Conservation (phyloP, 352 stramenopile species). For the Phytophthora crassamura region DNA sequence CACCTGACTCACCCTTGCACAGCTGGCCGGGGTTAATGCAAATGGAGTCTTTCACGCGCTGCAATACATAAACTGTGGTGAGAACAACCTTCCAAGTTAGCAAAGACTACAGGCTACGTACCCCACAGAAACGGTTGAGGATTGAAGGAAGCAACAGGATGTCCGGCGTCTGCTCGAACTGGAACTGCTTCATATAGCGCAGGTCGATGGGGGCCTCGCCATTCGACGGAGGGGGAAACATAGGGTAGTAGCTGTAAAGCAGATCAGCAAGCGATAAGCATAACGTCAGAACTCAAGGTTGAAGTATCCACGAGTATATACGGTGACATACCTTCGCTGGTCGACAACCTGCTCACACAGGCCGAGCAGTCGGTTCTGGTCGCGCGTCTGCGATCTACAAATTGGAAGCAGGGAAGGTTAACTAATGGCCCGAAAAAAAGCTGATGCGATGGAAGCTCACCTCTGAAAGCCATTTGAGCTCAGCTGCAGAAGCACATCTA, state of each 20-base stretch:
- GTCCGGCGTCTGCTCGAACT: slow-evolving; percentile 94
- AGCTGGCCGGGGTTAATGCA: slow-evolving; percentile 96
- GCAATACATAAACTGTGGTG: slow-evolving; percentile 33
- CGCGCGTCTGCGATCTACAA: slow-evolving; percentile 50
- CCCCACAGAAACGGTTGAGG: slow-evolving; percentile 90
- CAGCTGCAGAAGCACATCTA: slow-evolving; percentile 92
- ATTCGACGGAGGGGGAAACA: slow-evolving; percentile 74
- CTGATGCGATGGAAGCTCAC: slow-evolving; percentile 19
- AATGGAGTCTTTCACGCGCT: slow-evolving; percentile 91
- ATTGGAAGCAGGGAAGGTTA: background rate
- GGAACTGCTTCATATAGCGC: slow-evolving; percentile 90
- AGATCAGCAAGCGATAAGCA: background rate
- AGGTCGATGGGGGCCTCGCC: slow-evolving; percentile 91
- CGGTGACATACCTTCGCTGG: slow-evolving; percentile 64
- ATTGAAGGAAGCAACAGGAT: slow-evolving; percentile 96
- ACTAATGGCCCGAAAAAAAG: background rate
- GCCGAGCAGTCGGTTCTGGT: slow-evolving; percentile 79
- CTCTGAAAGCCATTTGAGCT: slow-evolving; percentile 84
- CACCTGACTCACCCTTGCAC: slow-evolving; percentile 93
- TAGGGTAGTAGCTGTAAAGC: slow-evolving; percentile 70
- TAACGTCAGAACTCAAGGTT: background rate
- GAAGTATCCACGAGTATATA: background rate
- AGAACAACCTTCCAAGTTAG: background rate
- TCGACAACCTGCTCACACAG: slow-evolving; percentile 84
- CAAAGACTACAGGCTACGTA: slow-evolving; percentile 40